phyloP scores from a whole-genome alignment of 192 early-diverging fungal genomes.

The Linnemannia hyalina region DNA sequence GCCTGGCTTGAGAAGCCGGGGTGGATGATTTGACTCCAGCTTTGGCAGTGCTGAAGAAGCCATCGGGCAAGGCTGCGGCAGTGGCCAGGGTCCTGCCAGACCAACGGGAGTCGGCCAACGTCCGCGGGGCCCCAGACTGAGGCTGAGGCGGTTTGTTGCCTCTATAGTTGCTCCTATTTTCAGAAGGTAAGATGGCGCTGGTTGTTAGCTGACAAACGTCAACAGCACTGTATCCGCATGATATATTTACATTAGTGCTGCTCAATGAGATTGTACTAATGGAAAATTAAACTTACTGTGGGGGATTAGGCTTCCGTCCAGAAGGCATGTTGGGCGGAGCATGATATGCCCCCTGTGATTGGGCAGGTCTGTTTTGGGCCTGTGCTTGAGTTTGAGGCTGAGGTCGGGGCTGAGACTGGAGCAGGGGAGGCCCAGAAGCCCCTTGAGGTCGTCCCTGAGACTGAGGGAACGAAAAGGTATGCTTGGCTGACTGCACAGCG shows the following conservation, averaged over 20 bases:
- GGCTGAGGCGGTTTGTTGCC: neutral
- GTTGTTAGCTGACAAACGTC: neutral
- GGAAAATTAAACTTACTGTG: neutral
- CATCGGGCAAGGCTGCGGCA: conserved; percentile 21
- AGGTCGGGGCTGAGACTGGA: neutral
- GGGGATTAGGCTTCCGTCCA: neutral
- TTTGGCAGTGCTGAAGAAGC: conserved; percentile 41
- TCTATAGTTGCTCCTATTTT: neutral
- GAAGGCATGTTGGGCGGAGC: neutral
- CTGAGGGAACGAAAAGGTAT: neutral
- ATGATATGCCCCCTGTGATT: neutral
- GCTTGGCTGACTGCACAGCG: neutral
- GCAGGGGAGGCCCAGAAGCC: neutral
- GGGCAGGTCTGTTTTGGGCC: neutral
- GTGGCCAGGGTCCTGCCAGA: conserved; percentile 26
- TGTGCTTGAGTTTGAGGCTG: neutral
- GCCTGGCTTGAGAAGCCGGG: neutral
- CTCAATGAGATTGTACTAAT: neutral
- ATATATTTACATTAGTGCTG: neutral
- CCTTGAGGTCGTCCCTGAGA: neutral
- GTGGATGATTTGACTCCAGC: neutral
- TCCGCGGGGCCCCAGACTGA: neutral
- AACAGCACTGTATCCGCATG: neutral
- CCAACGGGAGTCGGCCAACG: conserved; percentile 21
- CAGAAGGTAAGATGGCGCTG: neutral